Base-by-base conservation (phyloP, 768 basidiomycete genomes). In the Boletellus sp. region DNA sequence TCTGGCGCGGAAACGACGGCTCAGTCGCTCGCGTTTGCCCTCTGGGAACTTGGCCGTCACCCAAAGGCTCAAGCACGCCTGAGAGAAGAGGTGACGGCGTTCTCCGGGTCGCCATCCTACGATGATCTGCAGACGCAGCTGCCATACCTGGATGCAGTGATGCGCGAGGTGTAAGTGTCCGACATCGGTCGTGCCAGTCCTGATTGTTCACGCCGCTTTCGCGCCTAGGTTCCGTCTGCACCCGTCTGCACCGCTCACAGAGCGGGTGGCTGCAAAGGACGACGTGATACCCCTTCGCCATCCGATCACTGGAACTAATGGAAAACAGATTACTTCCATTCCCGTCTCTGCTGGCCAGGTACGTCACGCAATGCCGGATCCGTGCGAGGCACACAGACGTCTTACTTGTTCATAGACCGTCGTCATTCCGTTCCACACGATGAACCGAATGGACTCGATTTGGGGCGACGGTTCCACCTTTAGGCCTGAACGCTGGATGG, bases 11-110 rank as follows among this genome's bases (percentile, higher is more conserved):
- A 52, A 16, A 52, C 51, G 15, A 52, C 51, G 1, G 40, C 34
- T 15, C 51, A 52, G 34, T 34, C 51, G 13, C 51, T 52, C 2
- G n/a, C 46, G 19, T 48, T 49, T 15, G 51, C 47, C n/a, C 42
- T 42, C 16, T 52, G 51, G 47, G 47, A 52, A 23, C 47, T 52
- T n/a, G 22, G 33, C 17, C 41, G 40, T n/a, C 51, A 49, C 23
- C 47, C 35, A 2, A 17, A 52, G 7, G 26, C 49, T 10, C 51
- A 49, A 32, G 9, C 47, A 12, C 20, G 35, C 2, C 19, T 52
- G 17, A 40, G 47, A 32, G 41, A 52, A 7, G 51, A 52, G 42
- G 31, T 42, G 31, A 38, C 26, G 41, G 10, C 47, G 10, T 26
- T 32, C 7, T 13, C 36, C 16, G 47, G 47, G 6, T 48, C 47